Conservation (phyloP, 768 basidiomycete species). For the Sarcodon aspratus region DNA sequence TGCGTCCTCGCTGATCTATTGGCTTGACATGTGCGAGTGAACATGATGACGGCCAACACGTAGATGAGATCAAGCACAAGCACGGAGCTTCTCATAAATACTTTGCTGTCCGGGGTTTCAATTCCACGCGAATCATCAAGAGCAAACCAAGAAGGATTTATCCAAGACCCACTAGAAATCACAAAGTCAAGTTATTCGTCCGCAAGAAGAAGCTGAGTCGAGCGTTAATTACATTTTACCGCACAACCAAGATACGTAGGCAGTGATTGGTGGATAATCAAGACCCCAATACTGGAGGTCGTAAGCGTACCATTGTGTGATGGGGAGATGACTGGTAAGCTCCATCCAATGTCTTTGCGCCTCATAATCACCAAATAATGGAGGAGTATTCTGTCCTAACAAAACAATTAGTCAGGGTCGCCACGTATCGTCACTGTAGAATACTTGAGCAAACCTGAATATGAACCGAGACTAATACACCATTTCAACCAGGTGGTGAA, state of each 20-base stretch:
- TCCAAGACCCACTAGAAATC: slow-evolving; percentile 30
- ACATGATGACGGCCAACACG: slow-evolving; percentile 60
- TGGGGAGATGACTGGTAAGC: slow-evolving; percentile 66
- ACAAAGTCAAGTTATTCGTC: neutral
- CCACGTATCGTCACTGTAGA: neutral
- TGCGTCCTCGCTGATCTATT: slow-evolving; percentile 68
- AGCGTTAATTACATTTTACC: slow-evolving; percentile 42
- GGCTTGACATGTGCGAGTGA: slow-evolving; percentile 53
- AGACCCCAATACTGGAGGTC: slow-evolving; percentile 89
- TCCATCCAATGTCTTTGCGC: slow-evolving; percentile 97
- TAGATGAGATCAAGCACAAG: slow-evolving; percentile 65
- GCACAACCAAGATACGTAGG: slow-evolving; percentile 79
- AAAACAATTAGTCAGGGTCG: neutral
- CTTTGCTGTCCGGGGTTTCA: slow-evolving; percentile 51
- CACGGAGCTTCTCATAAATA: slow-evolving; percentile 78
- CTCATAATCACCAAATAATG: slow-evolving; percentile 88
- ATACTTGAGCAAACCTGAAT: slow-evolving; percentile 55
- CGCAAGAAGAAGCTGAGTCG: neutral
- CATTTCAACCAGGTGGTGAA: slow-evolving; percentile 51
- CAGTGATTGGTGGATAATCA: slow-evolving; percentile 91
- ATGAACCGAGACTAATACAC: slow-evolving; percentile 62
- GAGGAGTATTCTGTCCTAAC: slow-evolving; percentile 57
- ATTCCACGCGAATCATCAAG: slow-evolving; percentile 60
- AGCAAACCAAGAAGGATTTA: slow-evolving; percentile 59
- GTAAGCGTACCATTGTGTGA: slow-evolving; percentile 76